Conservation (phyloP, 805 yeast species). For the Schizosaccharomyces octosporus region DNA sequence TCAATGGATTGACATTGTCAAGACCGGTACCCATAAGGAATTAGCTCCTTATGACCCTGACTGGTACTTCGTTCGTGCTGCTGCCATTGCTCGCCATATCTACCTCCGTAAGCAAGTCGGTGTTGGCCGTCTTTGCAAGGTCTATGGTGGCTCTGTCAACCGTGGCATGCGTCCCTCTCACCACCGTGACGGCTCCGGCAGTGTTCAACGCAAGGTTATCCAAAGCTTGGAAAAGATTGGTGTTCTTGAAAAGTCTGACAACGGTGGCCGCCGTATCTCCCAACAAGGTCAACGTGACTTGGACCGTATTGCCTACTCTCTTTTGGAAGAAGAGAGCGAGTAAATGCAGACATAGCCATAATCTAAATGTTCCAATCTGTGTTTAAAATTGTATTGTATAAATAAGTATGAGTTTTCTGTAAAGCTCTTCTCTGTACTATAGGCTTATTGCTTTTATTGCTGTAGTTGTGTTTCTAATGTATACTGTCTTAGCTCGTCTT, state of each 20-base stretch:
- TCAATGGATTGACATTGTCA: slow-evolving; percentile 98
- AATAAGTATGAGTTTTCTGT: too few relatives aligned
- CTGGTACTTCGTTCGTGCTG: slow-evolving; percentile 71
- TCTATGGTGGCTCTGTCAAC: slow-evolving; percentile 97
- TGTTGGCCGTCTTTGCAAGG: slow-evolving; percentile 96
- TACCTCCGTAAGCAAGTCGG: slow-evolving; percentile 98
- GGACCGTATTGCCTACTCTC: slow-evolving; percentile 35
- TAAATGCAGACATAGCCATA: not conserved
- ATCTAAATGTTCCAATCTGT: not conserved
- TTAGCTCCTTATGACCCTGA: slow-evolving; percentile 99
- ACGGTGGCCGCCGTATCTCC: slow-evolving; percentile 98
- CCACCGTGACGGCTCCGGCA: slow-evolving; percentile 98
- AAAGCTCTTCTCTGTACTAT: too few relatives aligned
- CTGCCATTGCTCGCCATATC: slow-evolving; percentile 98
- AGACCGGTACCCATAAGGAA: slow-evolving; percentile 95
- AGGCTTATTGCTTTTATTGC: too few relatives aligned
- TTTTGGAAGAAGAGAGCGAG: slow-evolving; percentile 7
- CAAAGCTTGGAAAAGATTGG: slow-evolving; percentile 97
- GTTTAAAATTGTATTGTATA: too few relatives aligned
- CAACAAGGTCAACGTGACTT: slow-evolving; percentile 99
- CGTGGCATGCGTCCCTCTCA: slow-evolving; percentile 97
- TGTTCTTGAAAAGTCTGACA: slow-evolving; percentile 82
- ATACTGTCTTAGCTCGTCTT: too few relatives aligned
- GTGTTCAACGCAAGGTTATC: slow-evolving; percentile 93
- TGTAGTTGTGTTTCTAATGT: too few relatives aligned